Base-by-base conservation (phyloP, 331 rosid genomes). In the Rosa hybrid region DNA sequence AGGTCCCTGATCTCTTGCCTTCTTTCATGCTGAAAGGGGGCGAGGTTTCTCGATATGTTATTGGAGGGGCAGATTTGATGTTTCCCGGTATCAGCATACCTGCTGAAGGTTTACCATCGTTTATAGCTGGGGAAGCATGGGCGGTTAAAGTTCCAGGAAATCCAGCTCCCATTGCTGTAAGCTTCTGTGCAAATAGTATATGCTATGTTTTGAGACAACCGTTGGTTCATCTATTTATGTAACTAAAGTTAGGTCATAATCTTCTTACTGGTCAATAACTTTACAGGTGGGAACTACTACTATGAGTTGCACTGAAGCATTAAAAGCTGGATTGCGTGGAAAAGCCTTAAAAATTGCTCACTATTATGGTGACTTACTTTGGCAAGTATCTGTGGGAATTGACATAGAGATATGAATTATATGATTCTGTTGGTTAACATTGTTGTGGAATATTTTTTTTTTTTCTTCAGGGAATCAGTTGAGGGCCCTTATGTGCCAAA, bases 51-150 rank as follows among this genome's bases (percentile, higher is more conserved):
- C 92, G 87, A 42, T 94, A 70, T 79, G 77, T 94, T 77, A 90
- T 94, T 14, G 97, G 98, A 44, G 98, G 98, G 64, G 98, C 98
- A 5, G 98, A 94, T 82, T 87, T 94, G 88, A 94, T 94, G 98
- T 94, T 94, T 85, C 98, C 98, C 0, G 98, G 98, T 74, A 94
- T 94, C 84, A 84, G 75, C 42, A 84, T 92, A 38, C 98, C 96
- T 75, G 83, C 88, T 12, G 90, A 94, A 76, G 98, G 97, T 59
- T 90, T 94, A n/a, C 97, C 98, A 41, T 84, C 97, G 1, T 94
- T 94, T 86, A 78, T 50, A 7, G 89, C 94, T 2, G 97, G 93
- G 62, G 93, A 91, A 79, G 48, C 86, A 9, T 94, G 98, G 98
- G 90, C 98, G 0, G 97, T 92, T 60, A 94, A 89, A 86, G 98